Evolutionary conservation across 2,329 filamentous ascomycete species (phyloP).

Genomic region (Rugonectria rugulosa): DNA sequence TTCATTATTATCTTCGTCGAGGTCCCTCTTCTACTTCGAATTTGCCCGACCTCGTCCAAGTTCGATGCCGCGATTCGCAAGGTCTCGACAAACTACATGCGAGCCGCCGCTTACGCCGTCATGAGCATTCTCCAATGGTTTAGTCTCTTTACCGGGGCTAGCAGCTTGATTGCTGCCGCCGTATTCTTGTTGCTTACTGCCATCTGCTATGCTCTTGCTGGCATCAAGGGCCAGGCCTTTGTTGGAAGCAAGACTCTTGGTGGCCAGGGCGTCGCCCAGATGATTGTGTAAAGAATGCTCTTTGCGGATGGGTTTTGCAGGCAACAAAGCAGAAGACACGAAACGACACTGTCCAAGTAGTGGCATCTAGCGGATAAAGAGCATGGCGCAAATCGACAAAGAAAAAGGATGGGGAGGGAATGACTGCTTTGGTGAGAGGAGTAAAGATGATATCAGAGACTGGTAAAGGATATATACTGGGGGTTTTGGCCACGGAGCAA

Average conservation of each 20-base stretch:
- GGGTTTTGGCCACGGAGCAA: constrained; percentile 24
- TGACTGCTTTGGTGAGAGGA: background rate
- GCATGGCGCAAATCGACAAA: constrained; percentile 2
- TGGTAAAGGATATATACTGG: constrained; percentile 12
- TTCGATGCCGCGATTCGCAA: constrained; percentile 92
- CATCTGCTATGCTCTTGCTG: constrained; percentile 82
- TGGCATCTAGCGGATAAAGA: background rate
- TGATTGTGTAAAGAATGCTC: constrained; percentile 78
- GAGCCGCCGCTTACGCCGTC: constrained; percentile 81
- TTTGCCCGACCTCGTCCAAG: constrained; percentile 90
- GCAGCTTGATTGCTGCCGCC: constrained; percentile 85
- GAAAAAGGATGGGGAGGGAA: background rate
- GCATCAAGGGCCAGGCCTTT: constrained; percentile 83
- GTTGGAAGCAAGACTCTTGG: constrained; percentile 95
- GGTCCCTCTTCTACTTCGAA: constrained; percentile 92
- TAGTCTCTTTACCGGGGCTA: constrained; percentile 70
- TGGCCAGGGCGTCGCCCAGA: constrained; percentile 91
- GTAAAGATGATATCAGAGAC: constrained; percentile 11
- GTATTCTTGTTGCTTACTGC: constrained; percentile 80
- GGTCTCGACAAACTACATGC: constrained; percentile 97
- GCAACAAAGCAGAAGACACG: background rate
- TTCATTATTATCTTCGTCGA: constrained; percentile 86
- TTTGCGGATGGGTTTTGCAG: background rate
- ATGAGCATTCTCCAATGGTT: constrained; percentile 89
- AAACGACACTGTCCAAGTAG: constrained; percentile 6